Conservation (phyloP, 169 alveolate genomes). For the Cryptosporidium andersoni region DNA sequence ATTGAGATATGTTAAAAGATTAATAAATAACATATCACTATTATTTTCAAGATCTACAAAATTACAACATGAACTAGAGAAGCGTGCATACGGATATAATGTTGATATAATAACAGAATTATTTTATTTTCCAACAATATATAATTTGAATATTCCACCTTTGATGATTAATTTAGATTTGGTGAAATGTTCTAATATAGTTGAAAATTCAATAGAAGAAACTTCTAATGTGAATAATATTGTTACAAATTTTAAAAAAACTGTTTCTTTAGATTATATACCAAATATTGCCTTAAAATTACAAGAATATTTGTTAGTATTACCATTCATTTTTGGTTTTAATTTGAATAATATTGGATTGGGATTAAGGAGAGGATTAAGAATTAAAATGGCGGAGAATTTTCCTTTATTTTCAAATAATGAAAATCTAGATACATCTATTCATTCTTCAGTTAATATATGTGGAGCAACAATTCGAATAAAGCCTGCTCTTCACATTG, state of each 20-base stretch:
- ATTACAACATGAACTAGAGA: too few species aligned
- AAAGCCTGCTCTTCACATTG: constrained; percentile 44
- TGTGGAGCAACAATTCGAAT: constrained; percentile 55
- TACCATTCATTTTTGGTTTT: constrained; percentile 38
- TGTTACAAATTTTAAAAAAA: constrained; percentile 29
- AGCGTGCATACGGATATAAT: constrained; percentile 7
- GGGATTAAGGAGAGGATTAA: constrained; percentile 15
- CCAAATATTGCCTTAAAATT: constrained; percentile 15
- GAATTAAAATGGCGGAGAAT: constrained; percentile 18
- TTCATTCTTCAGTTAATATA: constrained; percentile 1
- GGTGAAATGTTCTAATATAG: background rate
- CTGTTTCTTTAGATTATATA: constrained; percentile 17
- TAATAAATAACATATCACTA: too few species aligned
- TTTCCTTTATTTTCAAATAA: constrained; percentile 29
- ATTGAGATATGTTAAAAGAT: too few species aligned
- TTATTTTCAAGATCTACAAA: too few species aligned
- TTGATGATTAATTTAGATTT: constrained; percentile 17
- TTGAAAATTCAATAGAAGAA: background rate
- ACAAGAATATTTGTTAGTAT: constrained; percentile 13
- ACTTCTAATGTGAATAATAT: background rate
- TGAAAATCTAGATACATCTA: background rate
- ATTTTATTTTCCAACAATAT: constrained; percentile 25
- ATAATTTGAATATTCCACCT: constrained; percentile 46
- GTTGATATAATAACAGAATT: constrained; percentile 37
- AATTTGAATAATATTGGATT: constrained; percentile 19